A percentile compares a stretch with the other conserved stretches of the same genome.
These are phyloP conservation scores for Suillus paluster DNA, from an alignment of 768 basidiomycete genomes.

Conservation along the genomic window DNA sequence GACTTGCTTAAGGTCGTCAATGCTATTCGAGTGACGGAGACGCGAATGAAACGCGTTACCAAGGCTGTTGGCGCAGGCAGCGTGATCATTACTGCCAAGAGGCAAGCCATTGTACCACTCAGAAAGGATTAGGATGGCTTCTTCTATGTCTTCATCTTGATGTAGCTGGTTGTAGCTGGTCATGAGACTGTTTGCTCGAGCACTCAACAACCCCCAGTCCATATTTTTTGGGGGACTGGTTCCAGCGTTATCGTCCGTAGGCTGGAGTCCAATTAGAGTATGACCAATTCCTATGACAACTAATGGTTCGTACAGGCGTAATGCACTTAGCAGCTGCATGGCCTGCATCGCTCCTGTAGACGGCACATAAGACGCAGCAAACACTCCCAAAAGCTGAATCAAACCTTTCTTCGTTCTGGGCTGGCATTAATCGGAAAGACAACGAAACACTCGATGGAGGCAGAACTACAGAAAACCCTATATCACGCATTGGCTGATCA, in stretches of 20 bases:
- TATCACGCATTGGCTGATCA: background rate
- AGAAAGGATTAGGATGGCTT: slow-evolving; percentile 23
- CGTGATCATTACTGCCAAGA: slow-evolving; percentile 20
- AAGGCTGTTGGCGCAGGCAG: slow-evolving; percentile 22
- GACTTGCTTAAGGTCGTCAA: slow-evolving; percentile 27
- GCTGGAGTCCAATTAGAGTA: background rate
- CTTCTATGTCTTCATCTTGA: slow-evolving; percentile 30
- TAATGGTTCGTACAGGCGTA: background rate
- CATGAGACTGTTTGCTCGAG: slow-evolving; percentile 16
- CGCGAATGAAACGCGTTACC: slow-evolving; percentile 24
- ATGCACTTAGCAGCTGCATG: background rate
- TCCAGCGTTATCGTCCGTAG: background rate
- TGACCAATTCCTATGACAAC: background rate
- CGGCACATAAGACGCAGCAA: background rate
- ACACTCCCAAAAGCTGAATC: background rate
- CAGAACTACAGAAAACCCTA: background rate
- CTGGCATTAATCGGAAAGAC: background rate
- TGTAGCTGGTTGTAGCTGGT: slow-evolving; percentile 24
- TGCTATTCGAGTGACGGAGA: slow-evolving; percentile 25
- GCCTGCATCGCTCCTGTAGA: background rate
- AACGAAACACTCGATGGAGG: background rate
- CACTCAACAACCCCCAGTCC: background rate
- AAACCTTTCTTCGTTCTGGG: background rate
- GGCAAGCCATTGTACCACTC: slow-evolving; percentile 23
- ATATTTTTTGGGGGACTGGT: background rate